phyloP scores from a whole-genome alignment of 176 grass and related monocot genomes.

The Rhipidocladum racemiflorum region DNA sequence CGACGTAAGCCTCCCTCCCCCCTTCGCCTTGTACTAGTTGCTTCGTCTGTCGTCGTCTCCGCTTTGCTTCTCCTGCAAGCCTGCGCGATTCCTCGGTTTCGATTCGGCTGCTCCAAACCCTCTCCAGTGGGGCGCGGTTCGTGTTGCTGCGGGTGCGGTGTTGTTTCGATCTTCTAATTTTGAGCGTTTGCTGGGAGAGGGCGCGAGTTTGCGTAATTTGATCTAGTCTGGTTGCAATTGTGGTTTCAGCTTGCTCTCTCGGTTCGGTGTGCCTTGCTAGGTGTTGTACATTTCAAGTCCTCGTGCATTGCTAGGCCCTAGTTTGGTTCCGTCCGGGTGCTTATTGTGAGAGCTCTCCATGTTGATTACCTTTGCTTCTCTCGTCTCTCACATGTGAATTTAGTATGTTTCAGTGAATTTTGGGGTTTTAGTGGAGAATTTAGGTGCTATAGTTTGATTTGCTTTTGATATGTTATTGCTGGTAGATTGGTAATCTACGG shows the following conservation, averaged over 20 bases:
- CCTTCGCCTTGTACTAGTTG: neutral
- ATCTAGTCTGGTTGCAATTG: constrained; percentile 2
- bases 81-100: constrained; percentile 9
- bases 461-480: neutral
- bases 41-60: neutral
- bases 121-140: neutral
- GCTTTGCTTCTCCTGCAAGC: constrained; percentile 48
- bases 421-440: constrained; percentile 6
- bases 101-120: neutral
- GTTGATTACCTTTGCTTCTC: neutral
- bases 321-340: neutral
- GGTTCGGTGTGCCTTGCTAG: neutral
- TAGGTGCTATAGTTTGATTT: neutral
- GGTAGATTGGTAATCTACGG: neutral
- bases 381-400: neutral
- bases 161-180: neutral
- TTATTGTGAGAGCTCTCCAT: neutral
- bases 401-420: neutral
- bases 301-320: neutral
- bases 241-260: neutral
- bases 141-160: too few relatives aligned
- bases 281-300: neutral
- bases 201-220: neutral
- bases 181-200: neutral
- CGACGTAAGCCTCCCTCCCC: constrained; percentile 53